Base-by-base conservation (phyloP, 2,329 filamentous ascomycete species). In the Chaetomiaceae sp. region DNA sequence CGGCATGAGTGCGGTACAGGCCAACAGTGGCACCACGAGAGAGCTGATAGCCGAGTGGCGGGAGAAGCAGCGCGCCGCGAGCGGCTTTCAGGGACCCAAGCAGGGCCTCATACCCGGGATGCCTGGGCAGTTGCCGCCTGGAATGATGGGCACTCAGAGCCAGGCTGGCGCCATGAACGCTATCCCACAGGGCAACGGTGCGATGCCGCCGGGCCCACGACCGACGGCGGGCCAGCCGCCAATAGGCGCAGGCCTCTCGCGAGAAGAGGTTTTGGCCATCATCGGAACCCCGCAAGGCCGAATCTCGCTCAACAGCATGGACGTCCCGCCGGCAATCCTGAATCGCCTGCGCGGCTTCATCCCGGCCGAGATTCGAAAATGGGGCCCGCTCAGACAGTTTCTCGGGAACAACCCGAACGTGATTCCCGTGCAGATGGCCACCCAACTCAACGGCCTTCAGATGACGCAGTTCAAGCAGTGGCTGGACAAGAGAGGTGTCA, bases 41-140 rank as follows among this genome's bases (percentile, higher is more conserved):
- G 76, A 80, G 33, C 58, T 77, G 42, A 65, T 81, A 39, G 60
- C 64, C 15, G 73, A 68, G 50, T 78, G 73, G 73, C 65, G 27
- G 10, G 27, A 73, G 33, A 56, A 60, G 42, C 62, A 66, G 14
- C 66, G 62, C 26, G 60, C 49, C 12, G 36, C 57, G 44, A 54
- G 53, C 14, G 60, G 58, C 24, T 55, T 58, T 20, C 59, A 59
- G 32, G 54, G 58, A 12, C 59, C 45, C 17, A 52, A 61, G 46
- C 55, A 56, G 14, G 55, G 60, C 10, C 59, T 62, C 45, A 57
- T 61, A 35, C 36, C 42, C 38, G 58, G 18, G n/a, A n/a, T n/a
- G n/a, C n/a, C n/a, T n/a, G n/a, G n/a, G n/a, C n/a, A n/a, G n/a
- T n/a, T n/a, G n/a, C n/a, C n/a, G n/a, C n/a, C n/a, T n/a, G n/a